phyloP scores from a whole-genome alignment of 345 rosid genomes.

The Erodium maritimum region DNA sequence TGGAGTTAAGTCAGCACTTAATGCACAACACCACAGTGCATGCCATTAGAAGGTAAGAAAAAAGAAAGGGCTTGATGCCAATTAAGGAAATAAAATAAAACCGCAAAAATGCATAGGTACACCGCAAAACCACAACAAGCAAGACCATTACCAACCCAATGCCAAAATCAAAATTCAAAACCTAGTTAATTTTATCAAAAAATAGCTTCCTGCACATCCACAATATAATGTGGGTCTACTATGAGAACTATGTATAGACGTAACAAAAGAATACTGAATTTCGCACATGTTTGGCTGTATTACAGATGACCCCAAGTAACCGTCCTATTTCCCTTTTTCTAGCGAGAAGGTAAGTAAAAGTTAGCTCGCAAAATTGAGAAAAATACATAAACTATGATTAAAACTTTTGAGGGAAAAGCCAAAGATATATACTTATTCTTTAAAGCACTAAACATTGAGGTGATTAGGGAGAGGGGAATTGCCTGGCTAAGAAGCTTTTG shows the following conservation, averaged over 20 bases:
- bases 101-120: neutral
- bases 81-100: neutral
- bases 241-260: no score
- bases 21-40: conserved; percentile 6
- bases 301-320: neutral
- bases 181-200: neutral
- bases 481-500: conserved; percentile 76
- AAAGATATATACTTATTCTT: neutral
- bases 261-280: neutral
- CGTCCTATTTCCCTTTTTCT: neutral
- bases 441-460: neutral
- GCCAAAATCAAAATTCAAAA: neutral
- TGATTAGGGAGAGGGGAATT: neutral
- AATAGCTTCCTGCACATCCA: neutral
- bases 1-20: conserved; percentile 6
- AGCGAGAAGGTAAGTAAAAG: neutral
- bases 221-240: neutral
- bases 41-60: neutral
- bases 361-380: neutral
- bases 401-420: neutral
- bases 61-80: neutral
- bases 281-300: neutral
- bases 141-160: neutral
- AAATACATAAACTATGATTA: neutral
- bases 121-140: neutral